Base-by-base conservation (phyloP, 2,329 filamentous ascomycete species). In the Elsinoe fawcettii region DNA sequence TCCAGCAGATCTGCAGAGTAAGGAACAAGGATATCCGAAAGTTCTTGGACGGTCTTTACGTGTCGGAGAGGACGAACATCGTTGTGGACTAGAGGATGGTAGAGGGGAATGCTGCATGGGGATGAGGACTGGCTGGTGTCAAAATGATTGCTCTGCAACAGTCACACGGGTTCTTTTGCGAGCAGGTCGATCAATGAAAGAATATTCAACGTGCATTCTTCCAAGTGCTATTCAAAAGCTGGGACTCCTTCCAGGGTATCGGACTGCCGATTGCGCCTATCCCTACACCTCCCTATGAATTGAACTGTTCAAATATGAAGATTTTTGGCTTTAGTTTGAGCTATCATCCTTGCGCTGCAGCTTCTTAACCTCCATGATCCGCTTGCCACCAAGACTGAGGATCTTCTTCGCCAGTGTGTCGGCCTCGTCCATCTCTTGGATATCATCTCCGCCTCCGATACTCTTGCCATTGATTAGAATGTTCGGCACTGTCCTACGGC, bases 21-120 rank as follows among this genome's bases (percentile, higher is more conserved):
- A 86, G 90, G 78, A 99, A 99, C 89, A 99, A 99, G 90, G 93
- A 99, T 96, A 99, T 99, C 83, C 90, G 95, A 82, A 96, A 96
- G 88, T 99, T 99, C 88, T 86, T 99, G 84, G 95, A 99, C 81
- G 93, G 93, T 86, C 84, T 99, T 77, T 99, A 99, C 83, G 93
- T 99, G 73, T 96, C 91, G 74, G 93, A 99, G 88, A 88, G 90
- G 82, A 87, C 88, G 78, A 96, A 97, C 86, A 86, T 99, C 71
- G 81, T 83, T 68, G 87, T 90, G 73, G 85, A 56, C 20, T 56
- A 56, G 41, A 56, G 37, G 16, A 11, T 5, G 23, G 22, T 14
- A 25, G 49, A 25, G 32, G 32, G 49, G 18, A 25, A 12, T 12
- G 32, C 23, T 18, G 46, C 23, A 36, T 37, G 49, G 32, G n/a